Conservation (phyloP, 345 rosid genomes). For the Pseudoturritis turrita region DNA sequence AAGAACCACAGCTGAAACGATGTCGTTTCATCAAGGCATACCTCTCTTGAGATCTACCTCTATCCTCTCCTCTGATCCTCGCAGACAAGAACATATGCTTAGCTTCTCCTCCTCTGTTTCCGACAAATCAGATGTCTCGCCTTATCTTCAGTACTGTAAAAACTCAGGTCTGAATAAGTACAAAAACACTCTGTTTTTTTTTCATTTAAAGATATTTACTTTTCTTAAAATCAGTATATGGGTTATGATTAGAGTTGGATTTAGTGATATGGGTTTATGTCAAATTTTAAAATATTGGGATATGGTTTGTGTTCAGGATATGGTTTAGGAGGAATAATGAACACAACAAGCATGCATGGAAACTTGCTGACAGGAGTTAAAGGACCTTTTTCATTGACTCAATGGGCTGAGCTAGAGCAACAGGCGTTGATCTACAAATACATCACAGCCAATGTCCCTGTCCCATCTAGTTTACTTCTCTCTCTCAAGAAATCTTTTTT, state of each 20-base stretch:
- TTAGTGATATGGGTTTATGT: neutral
- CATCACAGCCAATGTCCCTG: slow-evolving; percentile 67
- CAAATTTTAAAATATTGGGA: neutral
- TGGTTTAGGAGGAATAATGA: slow-evolving; percentile 50
- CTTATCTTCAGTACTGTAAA: slow-evolving; percentile 38
- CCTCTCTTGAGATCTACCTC: slow-evolving; percentile 58
- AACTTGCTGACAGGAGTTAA: slow-evolving; percentile 36
- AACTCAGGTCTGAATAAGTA: slow-evolving; percentile 37
- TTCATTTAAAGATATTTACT: neutral
- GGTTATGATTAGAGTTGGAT: neutral
- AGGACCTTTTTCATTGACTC: slow-evolving; percentile 66
- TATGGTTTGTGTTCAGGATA: slow-evolving; percentile 22
- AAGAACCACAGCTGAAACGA: slow-evolving; percentile 31
- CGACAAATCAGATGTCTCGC: slow-evolving; percentile 35
- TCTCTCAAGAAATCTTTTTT: slow-evolving; percentile 71
- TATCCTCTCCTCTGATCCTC: slow-evolving; percentile 15
- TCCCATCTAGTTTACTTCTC: slow-evolving; percentile 68
- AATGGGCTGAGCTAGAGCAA: slow-evolving; percentile 94
- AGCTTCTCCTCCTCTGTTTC: slow-evolving; percentile 53
- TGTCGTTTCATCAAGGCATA: slow-evolving; percentile 43
- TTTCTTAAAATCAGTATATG: neutral
- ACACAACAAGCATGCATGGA: slow-evolving; percentile 53
- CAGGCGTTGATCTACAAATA: slow-evolving; percentile 93
- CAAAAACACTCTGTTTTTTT: neutral
- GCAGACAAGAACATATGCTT: slow-evolving; percentile 47